These are phyloP conservation scores for Candida glaebosa DNA, from an alignment of 805 yeast species.

Conservation along the genomic window DNA sequence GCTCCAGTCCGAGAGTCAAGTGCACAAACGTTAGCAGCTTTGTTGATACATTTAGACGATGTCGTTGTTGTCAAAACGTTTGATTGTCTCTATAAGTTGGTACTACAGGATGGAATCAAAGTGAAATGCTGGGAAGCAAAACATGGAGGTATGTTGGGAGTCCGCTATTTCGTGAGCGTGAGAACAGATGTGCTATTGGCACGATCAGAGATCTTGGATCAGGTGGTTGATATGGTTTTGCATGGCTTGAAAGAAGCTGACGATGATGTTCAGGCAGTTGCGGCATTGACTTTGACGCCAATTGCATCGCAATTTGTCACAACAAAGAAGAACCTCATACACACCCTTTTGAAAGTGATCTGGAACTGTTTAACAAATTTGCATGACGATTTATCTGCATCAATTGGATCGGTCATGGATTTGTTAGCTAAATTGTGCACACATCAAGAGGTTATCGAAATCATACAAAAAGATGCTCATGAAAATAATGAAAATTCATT, in stretches of 20 bases:
- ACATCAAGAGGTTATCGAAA: constrained; percentile 69
- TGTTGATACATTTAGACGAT: constrained; percentile 69
- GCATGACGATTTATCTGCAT: constrained; percentile 89
- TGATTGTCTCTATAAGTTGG: constrained; percentile 60
- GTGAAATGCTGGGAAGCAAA: constrained; percentile 89
- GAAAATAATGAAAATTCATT: constrained; percentile 56
- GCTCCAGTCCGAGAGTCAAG: constrained; percentile 98
- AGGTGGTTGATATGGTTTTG: constrained; percentile 78
- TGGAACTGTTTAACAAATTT: constrained; percentile 86
- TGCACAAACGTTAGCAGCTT: constrained; percentile 90
- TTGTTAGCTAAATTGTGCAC: constrained; percentile 82
- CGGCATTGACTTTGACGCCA: constrained; percentile 90
- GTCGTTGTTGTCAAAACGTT: constrained; percentile 61
- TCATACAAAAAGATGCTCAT: constrained; percentile 61
- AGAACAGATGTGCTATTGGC: constrained; percentile 71
- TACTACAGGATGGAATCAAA: constrained; percentile 56
- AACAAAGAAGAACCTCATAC: constrained; percentile 49
- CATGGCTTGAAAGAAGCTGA: constrained; percentile 76
- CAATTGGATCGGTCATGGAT: constrained; percentile 96
- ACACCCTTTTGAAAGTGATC: constrained; percentile 59
- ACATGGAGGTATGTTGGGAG: constrained; percentile 95
- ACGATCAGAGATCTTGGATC: constrained; percentile 57
- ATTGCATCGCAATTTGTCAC: constrained; percentile 84
- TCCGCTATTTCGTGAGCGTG: constrained; percentile 87
- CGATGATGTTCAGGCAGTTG: constrained; percentile 96